Evolutionary conservation across 345 rosid species (phyloP), one percentile per base, ranked within the genome.

Genomic region (Ceriops decandra): DNA sequence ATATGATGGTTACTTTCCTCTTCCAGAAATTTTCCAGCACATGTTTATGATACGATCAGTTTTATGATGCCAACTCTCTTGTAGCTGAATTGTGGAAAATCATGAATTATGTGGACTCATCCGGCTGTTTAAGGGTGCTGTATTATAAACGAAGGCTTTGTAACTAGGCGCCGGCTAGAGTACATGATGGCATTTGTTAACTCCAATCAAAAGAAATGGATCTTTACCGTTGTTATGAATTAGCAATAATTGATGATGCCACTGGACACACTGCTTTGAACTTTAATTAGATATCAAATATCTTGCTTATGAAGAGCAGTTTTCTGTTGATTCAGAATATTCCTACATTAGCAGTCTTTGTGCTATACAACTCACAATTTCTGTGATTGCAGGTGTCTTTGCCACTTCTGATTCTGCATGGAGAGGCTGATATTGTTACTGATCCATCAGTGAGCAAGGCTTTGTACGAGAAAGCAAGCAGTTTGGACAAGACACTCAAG

Each of bases 361-460:
- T 54, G 58, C 17, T 24, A 9, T 7, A 9, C 2, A 22, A 56
- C 59, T 56, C 11, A 56, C 28, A 24, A 16, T 26, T 22, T 54
- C 32, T 75, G 32, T 46, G 54, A 60, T 56, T 68, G 21, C 71
- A 95, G 99, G 88, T 92, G 64, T 86, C 96, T 35, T 74, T 95
- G 66, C 97, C 99, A 2, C 64, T 95, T 52, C 73, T 92, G 76
- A 85, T 92, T 52, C 76, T 95, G 57, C 99, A 95, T 21, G 99
- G 99, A 31, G 98, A 90, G 76, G 82, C 83, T 31, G 99, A 95
- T 64, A 68, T 38, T 7, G 87, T 95, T 57, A 95, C 99, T 0
- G 98, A 95, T 75, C 98, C 97, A 2, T 85, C 97, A 0, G 96
- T 92, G 71, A 95, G 98, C 88, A 86, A 78, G 84, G 85, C 84